Conservation (phyloP, 2,329 filamentous ascomycete species). For the Sclerotinia nivalis region DNA sequence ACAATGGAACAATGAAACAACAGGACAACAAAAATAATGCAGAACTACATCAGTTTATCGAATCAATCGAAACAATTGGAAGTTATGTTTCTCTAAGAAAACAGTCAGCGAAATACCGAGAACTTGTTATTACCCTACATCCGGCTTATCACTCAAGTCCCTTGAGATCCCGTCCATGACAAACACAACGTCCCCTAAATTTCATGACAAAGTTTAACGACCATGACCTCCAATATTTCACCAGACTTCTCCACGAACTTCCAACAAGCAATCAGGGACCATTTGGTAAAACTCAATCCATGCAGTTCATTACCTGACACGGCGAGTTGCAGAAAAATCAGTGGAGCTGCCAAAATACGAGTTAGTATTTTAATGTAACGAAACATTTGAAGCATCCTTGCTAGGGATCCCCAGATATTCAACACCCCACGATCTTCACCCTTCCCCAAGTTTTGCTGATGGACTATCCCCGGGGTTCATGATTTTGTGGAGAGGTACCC, state of each 20-base stretch:
- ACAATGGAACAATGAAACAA: neutral
- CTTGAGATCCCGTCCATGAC: neutral
- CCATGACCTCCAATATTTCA: conserved; percentile 3
- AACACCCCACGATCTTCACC: neutral
- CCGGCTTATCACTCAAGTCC: neutral
- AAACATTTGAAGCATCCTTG: conserved; percentile 3
- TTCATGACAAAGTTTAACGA: neutral
- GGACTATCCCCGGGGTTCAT: neutral
- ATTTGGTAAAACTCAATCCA: neutral
- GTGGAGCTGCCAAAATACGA: conserved; percentile 9
- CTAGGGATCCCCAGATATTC: neutral
- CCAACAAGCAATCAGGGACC: neutral
- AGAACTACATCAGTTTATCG: neutral
- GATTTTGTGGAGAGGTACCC: neutral
- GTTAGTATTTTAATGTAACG: neutral
- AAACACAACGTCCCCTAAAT: neutral
- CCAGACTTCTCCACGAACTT: conserved; percentile 13
- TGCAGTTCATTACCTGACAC: conserved; percentile 2
- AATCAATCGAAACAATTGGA: neutral
- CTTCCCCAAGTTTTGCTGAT: neutral
- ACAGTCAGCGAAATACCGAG: neutral
- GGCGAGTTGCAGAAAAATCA: conserved; percentile 8
- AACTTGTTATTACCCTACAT: neutral
- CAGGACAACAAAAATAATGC: neutral
- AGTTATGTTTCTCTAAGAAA: neutral